phyloP scores from a whole-genome alignment of 805 yeast species.

The Kazachstania martiniae region DNA sequence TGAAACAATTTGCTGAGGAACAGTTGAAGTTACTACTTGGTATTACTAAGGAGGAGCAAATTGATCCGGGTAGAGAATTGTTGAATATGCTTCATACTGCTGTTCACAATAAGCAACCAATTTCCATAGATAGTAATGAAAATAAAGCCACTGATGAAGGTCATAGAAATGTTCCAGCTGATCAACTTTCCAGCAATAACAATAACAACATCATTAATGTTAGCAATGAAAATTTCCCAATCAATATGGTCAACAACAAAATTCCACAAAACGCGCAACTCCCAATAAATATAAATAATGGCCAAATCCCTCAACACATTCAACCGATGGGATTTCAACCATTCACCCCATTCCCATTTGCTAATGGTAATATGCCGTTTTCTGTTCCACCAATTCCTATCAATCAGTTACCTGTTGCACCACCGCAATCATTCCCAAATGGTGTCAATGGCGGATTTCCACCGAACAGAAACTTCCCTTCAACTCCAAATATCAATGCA shows the following conservation, averaged over 20 bases:
- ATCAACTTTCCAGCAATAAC: too few relatives aligned
- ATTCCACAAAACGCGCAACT: too few relatives aligned
- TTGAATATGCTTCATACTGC: slow-evolving; percentile 49
- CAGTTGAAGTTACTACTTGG: slow-evolving; percentile 58
- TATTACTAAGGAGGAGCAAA: slow-evolving; percentile 30
- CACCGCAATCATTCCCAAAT: slow-evolving; percentile 1
- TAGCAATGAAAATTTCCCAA: too few relatives aligned
- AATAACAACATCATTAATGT: too few relatives aligned
- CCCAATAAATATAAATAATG: too few relatives aligned
- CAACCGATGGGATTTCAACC: slow-evolving; percentile 16
- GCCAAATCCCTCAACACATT: not conserved
- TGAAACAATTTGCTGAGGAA: slow-evolving; percentile 52
- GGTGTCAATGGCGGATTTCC: slow-evolving; percentile 5
- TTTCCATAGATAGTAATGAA: too few relatives aligned
- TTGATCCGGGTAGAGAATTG: slow-evolving; percentile 71
- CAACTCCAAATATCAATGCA: slow-evolving; percentile 32
- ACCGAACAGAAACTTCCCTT: slow-evolving; percentile 5
- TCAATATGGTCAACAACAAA: too few relatives aligned
- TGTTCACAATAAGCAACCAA: slow-evolving; percentile 16
- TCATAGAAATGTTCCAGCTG: too few relatives aligned
- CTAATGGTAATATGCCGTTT: slow-evolving; percentile 13
- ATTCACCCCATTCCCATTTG: slow-evolving; percentile 27
- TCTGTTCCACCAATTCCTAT: slow-evolving; percentile 6
- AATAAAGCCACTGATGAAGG: too few relatives aligned
- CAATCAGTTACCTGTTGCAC: slow-evolving; percentile 2